Conservation (phyloP, 331 rosid species). For the Stylosanthes scabra region DNA sequence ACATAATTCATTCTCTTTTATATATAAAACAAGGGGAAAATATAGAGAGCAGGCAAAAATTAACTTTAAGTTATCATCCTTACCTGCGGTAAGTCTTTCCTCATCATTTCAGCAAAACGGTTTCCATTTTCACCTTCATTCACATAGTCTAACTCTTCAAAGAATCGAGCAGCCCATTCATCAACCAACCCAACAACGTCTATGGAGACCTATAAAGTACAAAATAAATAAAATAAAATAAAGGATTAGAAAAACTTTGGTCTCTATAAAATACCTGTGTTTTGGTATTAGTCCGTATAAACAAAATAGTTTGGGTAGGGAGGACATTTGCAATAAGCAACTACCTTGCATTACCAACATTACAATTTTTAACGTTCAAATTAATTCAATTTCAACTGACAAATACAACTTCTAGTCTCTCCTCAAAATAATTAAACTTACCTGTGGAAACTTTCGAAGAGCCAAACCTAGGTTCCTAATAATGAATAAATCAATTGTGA, state of each 20-base stretch:
- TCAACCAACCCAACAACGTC: slow-evolving; percentile 99
- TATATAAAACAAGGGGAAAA: too few relatives aligned
- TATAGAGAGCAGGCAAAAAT: background rate
- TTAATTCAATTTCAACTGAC: slow-evolving; percentile 9
- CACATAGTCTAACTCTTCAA: slow-evolving; percentile 95
- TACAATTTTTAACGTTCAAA: slow-evolving; percentile 29
- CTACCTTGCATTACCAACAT: slow-evolving; percentile 24
- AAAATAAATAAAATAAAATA: background rate
- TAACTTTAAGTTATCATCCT: slow-evolving; percentile 37
- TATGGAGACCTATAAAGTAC: slow-evolving; percentile 66
- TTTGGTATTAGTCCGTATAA: background rate
- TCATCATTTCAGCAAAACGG: slow-evolving; percentile 94
- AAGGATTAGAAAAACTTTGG: too few relatives aligned
- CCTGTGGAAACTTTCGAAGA: slow-evolving; percentile 96
- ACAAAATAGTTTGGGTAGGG: slow-evolving; percentile 3
- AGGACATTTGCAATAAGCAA: slow-evolving; percentile 34
- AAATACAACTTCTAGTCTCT: slow-evolving; percentile 28
- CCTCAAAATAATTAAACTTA: slow-evolving; percentile 44
- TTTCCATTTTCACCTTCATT: slow-evolving; percentile 97
- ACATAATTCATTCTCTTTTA: background rate
- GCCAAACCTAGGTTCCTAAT: slow-evolving; percentile 91
- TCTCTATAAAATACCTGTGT: too few relatives aligned
- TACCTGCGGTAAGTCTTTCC: slow-evolving; percentile 97
- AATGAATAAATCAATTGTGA: slow-evolving; percentile 81
- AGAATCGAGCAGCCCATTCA: slow-evolving; percentile 99